A percentile compares a stretch with the other conserved stretches of the same genome.
These are phyloP conservation scores for Blastobotrys attinorum DNA, from an alignment of 805 yeast species.

Conservation along the genomic window DNA sequence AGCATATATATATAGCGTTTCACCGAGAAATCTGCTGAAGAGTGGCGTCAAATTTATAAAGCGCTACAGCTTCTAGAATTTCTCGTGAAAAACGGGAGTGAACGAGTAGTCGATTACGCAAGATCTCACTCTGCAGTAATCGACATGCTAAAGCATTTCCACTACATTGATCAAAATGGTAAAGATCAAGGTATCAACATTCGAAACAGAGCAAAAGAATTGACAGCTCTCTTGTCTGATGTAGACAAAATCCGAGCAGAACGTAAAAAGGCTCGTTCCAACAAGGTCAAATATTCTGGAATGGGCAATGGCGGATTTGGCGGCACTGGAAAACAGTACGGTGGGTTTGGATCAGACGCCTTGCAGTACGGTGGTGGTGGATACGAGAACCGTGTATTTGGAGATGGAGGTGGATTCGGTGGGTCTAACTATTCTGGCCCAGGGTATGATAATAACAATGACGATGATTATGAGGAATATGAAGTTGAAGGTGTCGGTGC, in stretches of 20 bases:
- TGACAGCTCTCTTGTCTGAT: conserved; percentile 64
- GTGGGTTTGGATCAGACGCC: conserved; percentile 30
- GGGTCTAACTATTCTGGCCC: conserved; percentile 29
- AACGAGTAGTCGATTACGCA: conserved; percentile 91
- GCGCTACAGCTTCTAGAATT: conserved; percentile 88
- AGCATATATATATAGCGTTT: too few species aligned
- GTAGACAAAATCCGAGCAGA: conserved; percentile 71
- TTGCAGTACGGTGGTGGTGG: conserved; percentile 29
- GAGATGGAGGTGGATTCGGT: conserved; percentile 35
- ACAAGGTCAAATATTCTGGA: conserved; percentile 76
- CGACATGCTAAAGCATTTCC: conserved; percentile 86
- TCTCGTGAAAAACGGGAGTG: conserved; percentile 85
- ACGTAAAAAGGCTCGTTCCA: conserved; percentile 83
- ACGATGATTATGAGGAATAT: conserved; percentile 34
- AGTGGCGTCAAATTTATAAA: conserved; percentile 98
- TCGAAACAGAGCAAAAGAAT: conserved; percentile 78
- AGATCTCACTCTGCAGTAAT: conserved; percentile 73
- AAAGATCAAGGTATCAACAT: conserved; percentile 95
- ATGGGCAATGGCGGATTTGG: conserved; percentile 41
- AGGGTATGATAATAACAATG: conserved; percentile 23
- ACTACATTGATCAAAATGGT: conserved; percentile 87
- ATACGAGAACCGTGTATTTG: conserved; percentile 30
- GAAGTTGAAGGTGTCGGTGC: conserved; percentile 18
- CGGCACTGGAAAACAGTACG: conserved; percentile 28
- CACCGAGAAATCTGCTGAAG: conserved; percentile 91